Conservation (phyloP, 176 grass and related monocot genomes). For the Oryza rufipogon region DNA sequence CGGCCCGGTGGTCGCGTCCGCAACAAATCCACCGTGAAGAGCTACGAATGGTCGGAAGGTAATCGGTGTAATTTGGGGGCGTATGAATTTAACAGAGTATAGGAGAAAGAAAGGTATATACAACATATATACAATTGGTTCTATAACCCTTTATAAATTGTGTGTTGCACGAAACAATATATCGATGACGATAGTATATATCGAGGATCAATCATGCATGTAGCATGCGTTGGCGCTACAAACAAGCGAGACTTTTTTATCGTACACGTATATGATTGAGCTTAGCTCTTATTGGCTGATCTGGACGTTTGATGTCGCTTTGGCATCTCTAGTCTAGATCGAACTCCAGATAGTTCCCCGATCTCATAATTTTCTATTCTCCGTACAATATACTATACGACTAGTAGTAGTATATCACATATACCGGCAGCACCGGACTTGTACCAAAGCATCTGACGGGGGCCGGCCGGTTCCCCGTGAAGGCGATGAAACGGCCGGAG, state of each 20-base stretch:
- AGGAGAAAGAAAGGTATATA: no score
- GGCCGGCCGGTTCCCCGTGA: constrained; percentile 44
- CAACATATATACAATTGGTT: no score
- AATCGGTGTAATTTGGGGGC: no score
- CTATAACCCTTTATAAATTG: no score
- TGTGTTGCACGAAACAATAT: not conserved
- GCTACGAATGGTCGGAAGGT: no score
- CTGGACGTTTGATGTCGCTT: not conserved
- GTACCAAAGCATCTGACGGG: no score
- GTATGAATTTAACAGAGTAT: no score
- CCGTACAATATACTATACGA: not conserved
- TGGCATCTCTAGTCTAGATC: not conserved
- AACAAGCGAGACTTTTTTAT: not conserved
- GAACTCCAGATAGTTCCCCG: not conserved
- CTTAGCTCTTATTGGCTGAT: not conserved
- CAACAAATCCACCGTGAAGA: no score
- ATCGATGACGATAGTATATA: not conserved
- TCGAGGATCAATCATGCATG: not conserved
- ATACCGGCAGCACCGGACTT: not conserved
- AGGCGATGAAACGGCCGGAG: constrained; percentile 24
- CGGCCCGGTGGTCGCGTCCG: no score
- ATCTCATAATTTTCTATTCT: not conserved
- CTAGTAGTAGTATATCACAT: not conserved
- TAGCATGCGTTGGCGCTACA: not conserved
- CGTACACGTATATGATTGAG: not conserved